These are phyloP conservation scores for Beauveria brongniartii DNA, from an alignment of 2,329 filamentous ascomycete species.

Conservation along the genomic window DNA sequence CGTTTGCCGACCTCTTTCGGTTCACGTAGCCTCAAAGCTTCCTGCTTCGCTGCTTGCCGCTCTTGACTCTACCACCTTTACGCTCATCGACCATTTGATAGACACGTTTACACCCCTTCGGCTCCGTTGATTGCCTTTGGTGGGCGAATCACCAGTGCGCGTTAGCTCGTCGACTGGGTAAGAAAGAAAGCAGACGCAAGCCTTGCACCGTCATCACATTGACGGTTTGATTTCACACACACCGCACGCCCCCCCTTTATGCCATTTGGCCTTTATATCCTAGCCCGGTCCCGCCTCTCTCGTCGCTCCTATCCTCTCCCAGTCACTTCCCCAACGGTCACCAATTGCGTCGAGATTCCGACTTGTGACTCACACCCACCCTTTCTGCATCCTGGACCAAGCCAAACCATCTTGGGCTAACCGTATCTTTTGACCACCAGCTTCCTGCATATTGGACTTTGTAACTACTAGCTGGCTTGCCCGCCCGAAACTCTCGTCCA, in stretches of 20 bases:
- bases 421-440: constrained; percentile 9
- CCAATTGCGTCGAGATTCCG: constrained; percentile 20
- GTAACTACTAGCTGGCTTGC: constrained; percentile 18
- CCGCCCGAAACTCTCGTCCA: constrained; percentile 26
- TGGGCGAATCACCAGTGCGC: constrained; percentile 7
- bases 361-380: constrained; percentile 26
- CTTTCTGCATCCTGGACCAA: constrained; percentile 13
- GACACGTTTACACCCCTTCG: neutral
- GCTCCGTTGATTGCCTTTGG: neutral
- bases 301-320: neutral
- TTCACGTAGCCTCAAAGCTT: neutral
- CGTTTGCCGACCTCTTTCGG: neutral
- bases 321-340: constrained; percentile 9
- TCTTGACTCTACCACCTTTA: neutral
- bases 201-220: neutral
- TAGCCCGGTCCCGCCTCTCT: neutral
- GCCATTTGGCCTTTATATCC: neutral
- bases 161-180: constrained; percentile 6
- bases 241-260: constrained; percentile 6
- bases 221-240: neutral
- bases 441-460: constrained; percentile 26
- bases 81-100: neutral
- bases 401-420: constrained; percentile 14
- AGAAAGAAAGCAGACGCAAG: neutral
- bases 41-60: neutral